A percentile compares a stretch with the other conserved stretches of the same genome.
These are phyloP conservation scores for Ilyonectria robusta DNA, from an alignment of 2,329 filamentous ascomycete species.

Conservation along the genomic window DNA sequence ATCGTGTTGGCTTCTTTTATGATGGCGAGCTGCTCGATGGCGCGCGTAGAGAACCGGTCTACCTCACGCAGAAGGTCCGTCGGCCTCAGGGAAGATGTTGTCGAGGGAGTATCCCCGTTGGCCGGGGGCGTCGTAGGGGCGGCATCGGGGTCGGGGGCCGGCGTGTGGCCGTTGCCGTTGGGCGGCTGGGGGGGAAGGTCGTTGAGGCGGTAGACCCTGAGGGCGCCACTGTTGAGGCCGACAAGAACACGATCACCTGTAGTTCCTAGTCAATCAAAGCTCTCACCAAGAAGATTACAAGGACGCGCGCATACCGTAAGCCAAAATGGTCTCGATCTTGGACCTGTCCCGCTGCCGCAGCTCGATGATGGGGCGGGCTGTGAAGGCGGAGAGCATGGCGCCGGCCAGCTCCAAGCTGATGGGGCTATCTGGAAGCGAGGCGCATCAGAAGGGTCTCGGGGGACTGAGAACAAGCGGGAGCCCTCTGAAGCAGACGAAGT, in stretches of 20 bases:
- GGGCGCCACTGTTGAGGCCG: conserved; percentile 88
- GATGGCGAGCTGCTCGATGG: conserved; percentile 93
- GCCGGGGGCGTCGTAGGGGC: conserved; percentile 46
- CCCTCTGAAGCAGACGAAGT: not conserved
- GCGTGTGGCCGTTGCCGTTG: conserved; percentile 49
- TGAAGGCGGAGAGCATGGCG: conserved; percentile 97
- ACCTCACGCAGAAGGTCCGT: conserved; percentile 92
- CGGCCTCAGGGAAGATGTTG: conserved; percentile 62
- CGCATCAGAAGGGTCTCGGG: conserved; percentile 48
- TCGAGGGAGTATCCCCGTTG: conserved; percentile 49
- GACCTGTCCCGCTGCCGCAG: conserved; percentile 95
- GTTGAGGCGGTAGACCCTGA: conserved; percentile 94
- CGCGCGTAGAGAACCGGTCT: conserved; percentile 91
- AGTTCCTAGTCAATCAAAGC: conserved; percentile 26
- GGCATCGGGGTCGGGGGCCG: conserved; percentile 48
- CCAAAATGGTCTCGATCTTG: conserved; percentile 95
- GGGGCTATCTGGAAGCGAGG: conserved; percentile 46
- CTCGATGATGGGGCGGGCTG: conserved; percentile 96
- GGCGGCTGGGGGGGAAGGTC: conserved; percentile 62
- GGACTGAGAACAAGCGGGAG: conserved; percentile 3
- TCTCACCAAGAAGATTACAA: not conserved
- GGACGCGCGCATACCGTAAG: conserved; percentile 76
- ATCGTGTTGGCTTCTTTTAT: conserved; percentile 96
- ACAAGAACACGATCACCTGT: conserved; percentile 90
- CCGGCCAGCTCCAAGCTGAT: conserved; percentile 59